Conservation (phyloP, 2,329 filamentous ascomycete genomes). For the Cordyceps farinosa region DNA sequence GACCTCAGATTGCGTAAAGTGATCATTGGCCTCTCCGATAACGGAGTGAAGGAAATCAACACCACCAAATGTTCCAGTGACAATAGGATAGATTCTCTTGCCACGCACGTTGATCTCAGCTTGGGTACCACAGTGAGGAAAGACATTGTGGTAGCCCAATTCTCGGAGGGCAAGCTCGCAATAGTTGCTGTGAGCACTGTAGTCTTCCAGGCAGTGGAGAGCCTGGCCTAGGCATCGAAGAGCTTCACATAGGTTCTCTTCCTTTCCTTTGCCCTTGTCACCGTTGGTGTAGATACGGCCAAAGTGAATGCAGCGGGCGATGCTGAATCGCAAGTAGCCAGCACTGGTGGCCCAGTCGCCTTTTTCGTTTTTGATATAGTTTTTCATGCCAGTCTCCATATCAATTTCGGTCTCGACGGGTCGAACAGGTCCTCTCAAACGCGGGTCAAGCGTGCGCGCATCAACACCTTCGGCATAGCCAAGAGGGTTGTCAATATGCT, state of each 20-base stretch:
- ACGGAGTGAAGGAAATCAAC: slow-evolving; percentile 84
- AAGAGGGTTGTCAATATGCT: slow-evolving; percentile 73
- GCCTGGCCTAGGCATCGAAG: slow-evolving; percentile 72
- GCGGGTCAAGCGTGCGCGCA: slow-evolving; percentile 74
- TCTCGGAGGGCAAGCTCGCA: slow-evolving; percentile 67
- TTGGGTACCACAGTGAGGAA: slow-evolving; percentile 66
- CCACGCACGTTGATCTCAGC: slow-evolving; percentile 63
- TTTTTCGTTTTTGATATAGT: slow-evolving; percentile 91
- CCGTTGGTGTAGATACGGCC: slow-evolving; percentile 72
- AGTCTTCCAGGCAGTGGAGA: slow-evolving; percentile 75
- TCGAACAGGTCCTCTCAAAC: slow-evolving; percentile 76
- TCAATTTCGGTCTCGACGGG: slow-evolving; percentile 71
- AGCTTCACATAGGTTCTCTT: slow-evolving; percentile 77
- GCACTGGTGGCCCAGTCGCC: slow-evolving; percentile 87
- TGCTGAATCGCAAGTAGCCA: slow-evolving; percentile 75
- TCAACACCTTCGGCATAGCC: slow-evolving; percentile 84
- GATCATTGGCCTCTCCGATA: slow-evolving; percentile 71
- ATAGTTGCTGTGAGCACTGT: slow-evolving; percentile 77
- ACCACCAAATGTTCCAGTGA: slow-evolving; percentile 71
- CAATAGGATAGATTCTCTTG: slow-evolving; percentile 66
- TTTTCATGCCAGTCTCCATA: slow-evolving; percentile 88
- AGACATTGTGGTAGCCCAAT: slow-evolving; percentile 64
- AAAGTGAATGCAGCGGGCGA: slow-evolving; percentile 71
- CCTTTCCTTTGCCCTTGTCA: slow-evolving; percentile 56
- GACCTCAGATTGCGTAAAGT: slow-evolving; percentile 81